phyloP scores from a whole-genome alignment of 441 rosid genomes.

The Sinapis alba region DNA sequence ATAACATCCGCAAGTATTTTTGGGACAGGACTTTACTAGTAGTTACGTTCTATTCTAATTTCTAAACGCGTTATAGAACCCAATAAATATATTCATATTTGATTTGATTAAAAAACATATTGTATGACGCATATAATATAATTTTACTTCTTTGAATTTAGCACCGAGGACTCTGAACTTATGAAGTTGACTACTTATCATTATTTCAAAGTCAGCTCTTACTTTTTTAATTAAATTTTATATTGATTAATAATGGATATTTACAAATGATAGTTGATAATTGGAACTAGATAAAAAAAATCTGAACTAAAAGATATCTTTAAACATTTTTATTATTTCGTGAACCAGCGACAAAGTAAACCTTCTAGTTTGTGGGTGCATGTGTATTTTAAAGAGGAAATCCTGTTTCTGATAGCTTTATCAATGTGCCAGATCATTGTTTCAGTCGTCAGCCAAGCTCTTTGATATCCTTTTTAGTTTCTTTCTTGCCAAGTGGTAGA shows the following conservation, averaged over 20 bases:
- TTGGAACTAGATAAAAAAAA: too few relatives aligned
- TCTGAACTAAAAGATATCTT: too few relatives aligned
- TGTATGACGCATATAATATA: background rate
- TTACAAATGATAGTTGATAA: too few relatives aligned
- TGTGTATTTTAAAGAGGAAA: background rate
- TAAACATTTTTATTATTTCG: background rate
- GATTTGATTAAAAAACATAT: background rate
- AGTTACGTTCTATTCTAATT: background rate
- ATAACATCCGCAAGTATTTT: constrained; percentile 11
- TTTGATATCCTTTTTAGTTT: background rate
- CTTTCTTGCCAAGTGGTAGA: background rate
- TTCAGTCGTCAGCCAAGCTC: background rate
- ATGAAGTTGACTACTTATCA: constrained; percentile 19
- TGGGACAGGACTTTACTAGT: background rate
- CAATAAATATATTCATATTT: background rate
- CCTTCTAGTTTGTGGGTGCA: background rate
- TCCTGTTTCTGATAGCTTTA: background rate
- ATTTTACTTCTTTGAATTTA: constrained; percentile 8
- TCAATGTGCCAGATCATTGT: background rate
- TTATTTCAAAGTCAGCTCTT: constrained; percentile 29
- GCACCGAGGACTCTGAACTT: background rate
- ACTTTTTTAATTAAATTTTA: background rate
- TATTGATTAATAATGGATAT: too few relatives aligned
- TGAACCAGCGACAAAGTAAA: background rate
- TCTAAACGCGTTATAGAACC: constrained; percentile 26